These are phyloP conservation scores for Auxenochlorella protothecoides DNA, from an alignment of 139 green algal genomes.

Conservation along the genomic window DNA sequence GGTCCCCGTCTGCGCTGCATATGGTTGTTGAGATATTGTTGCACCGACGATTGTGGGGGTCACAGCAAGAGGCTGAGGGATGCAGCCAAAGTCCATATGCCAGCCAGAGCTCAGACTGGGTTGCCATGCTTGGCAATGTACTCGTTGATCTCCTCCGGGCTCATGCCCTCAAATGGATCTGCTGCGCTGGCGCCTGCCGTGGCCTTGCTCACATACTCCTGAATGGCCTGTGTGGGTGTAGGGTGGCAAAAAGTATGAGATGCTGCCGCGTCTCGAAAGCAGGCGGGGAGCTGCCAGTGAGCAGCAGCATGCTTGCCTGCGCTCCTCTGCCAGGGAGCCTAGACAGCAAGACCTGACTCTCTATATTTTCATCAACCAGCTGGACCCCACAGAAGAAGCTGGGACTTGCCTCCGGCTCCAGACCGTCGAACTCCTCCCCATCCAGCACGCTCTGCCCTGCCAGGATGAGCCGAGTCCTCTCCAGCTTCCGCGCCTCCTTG, in stretches of 20 bases:
- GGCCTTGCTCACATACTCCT: conserved; percentile 26
- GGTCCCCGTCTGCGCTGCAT: neutral
- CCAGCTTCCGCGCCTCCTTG: neutral
- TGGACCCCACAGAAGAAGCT: neutral
- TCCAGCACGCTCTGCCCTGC: conserved; percentile 3
- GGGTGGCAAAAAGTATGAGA: conserved; percentile 5
- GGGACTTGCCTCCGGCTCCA: conserved; percentile 15
- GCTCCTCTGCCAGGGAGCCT: conserved; percentile 6
- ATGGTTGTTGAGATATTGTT: neutral
- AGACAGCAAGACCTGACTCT: too few relatives aligned
- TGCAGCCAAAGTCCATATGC: neutral
- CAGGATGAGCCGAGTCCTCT: neutral
- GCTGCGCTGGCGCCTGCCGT: conserved; percentile 14
- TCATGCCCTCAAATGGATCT: conserved; percentile 71
- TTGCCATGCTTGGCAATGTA: conserved; percentile 21
- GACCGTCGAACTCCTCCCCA: conserved; percentile 20
- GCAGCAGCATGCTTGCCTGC: conserved; percentile 31
- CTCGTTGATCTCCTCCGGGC: conserved; percentile 65
- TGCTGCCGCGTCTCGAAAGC: conserved; percentile 23
- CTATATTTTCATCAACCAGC: neutral
- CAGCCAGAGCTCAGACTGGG: neutral
- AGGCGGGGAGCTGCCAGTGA: conserved; percentile 18
- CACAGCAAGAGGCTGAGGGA: neutral
- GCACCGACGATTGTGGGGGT: neutral
- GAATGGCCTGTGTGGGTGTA: conserved; percentile 16